Base-by-base conservation (phyloP, 192 early-diverging fungal species). In the Funneliformis geosporum region DNA sequence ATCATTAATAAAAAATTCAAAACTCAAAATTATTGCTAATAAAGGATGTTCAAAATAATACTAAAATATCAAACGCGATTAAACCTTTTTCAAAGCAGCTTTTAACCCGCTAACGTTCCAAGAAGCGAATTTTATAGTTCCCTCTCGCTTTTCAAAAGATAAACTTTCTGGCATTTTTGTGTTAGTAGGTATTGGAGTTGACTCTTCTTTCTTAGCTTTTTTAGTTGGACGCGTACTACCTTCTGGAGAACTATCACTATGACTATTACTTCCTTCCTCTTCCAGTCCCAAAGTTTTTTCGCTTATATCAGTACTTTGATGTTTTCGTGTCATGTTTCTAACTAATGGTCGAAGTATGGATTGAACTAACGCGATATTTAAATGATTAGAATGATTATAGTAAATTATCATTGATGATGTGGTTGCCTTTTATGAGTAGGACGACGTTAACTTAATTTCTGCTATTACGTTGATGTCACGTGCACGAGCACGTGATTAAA, bases 91-190 rank as follows among this genome's bases (percentile, higher is more conserved):
- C 68, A 94, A 76, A 9, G 92, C 83, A 0, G 95, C 88, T 14
- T 85, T 86, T 28, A 95, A 79, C n/a, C 91, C 88, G 72, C 89
- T 91, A 67, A 97, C 92, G 80, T 96, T 97, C 84, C 86, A 97
- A 23, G 93, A 89, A 16, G 90, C 91, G 64, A 97, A 79, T 74
- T 92, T 93, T 76, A 87, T 72, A 39, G 86, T 84, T 25, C 85
- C 90, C 8, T 80, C 73, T 0, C 88, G 89, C 23, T 86, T 83
- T 42, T 85, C 84, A 80, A 93, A 89, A 73, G 72, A 65, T 68
- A 4, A 55, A 55, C 50, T 18, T 55, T 5, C 18, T 16, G 5
- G 50, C 16, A 21, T 55, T 1, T 6, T 55, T 6, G 16, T 21
- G 83, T 93, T 95, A 8, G 81, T 90, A 2, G 88, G 90, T 1